Evolutionary conservation across 2,329 filamentous ascomycete species (phyloP).

Genomic region (Sporothrix euskadiensis): DNA sequence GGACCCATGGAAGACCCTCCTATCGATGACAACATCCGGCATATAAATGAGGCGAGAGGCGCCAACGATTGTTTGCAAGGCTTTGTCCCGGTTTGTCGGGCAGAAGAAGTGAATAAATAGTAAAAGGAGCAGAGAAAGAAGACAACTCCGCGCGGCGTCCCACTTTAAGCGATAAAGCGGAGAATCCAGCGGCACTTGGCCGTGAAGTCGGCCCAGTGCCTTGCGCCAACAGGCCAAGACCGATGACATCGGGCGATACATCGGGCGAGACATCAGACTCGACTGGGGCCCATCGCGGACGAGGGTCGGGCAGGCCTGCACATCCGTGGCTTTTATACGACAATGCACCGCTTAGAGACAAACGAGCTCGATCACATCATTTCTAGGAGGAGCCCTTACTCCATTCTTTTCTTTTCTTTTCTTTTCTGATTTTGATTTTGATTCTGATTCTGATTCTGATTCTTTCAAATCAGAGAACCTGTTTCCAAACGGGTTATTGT

Average conservation of each 20-base stretch:
- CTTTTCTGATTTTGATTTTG: neutral
- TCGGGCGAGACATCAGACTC: neutral
- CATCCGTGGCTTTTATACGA: neutral
- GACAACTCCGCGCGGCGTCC: neutral
- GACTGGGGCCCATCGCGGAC: neutral
- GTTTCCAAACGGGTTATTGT: neutral
- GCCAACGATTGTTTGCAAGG: neutral
- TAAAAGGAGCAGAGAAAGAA: neutral
- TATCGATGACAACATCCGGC: constrained; percentile 14
- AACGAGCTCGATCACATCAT: neutral
- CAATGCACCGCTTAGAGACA: neutral
- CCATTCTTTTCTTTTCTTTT: neutral
- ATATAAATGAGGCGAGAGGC: constrained; percentile 11
- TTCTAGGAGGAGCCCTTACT: neutral
- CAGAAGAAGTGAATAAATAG: neutral
- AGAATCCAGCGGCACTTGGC: neutral
- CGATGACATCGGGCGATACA: neutral
- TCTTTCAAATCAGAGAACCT: neutral
- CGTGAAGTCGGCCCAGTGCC: neutral
- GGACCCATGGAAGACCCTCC: neutral
- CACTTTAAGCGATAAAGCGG: neutral
- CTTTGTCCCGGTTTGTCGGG: neutral
- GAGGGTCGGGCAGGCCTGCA: neutral
- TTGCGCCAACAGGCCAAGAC: neutral
- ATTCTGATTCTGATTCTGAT: no score